phyloP scores from a whole-genome alignment of 768 basidiomycete species.

The Tricholoma sp. region DNA sequence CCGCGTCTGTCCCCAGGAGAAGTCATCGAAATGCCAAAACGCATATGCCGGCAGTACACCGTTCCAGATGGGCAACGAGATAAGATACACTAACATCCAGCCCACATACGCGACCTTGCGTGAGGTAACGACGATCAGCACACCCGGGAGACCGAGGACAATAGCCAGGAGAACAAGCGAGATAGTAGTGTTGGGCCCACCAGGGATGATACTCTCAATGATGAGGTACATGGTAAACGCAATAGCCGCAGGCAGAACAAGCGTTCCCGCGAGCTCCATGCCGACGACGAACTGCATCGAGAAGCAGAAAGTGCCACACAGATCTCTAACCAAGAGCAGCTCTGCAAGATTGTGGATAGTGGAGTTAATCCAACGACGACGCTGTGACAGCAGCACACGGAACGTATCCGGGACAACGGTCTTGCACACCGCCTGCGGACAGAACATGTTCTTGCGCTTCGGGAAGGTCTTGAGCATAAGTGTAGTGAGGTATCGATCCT shows the following conservation, averaged over 20 bases:
- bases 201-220: conserved; percentile 80
- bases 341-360: conserved; percentile 98
- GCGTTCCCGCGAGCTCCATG: conserved; percentile 96
- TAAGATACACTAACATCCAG: conserved; percentile 94
- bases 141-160: conserved; percentile 92
- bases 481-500: conserved; percentile 98
- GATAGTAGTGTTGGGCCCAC: conserved; percentile 72
- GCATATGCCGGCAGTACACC: conserved; percentile 91
- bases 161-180: conserved; percentile 90
- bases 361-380: conserved; percentile 99
- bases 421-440: conserved; percentile 98
- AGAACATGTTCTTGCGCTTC: conserved; percentile 98
- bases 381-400: conserved; percentile 87
- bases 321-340: conserved; percentile 87
- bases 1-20: conserved; percentile 95
- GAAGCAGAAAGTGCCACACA: conserved; percentile 99
- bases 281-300: conserved; percentile 99
- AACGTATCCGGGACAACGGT: conserved; percentile 98
- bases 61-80: conserved; percentile 96
- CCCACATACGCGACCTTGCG: conserved; percentile 92
- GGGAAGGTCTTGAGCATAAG: conserved; percentile 99
- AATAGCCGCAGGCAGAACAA: conserved; percentile 96
- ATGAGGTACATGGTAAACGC: conserved; percentile 95
- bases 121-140: conserved; percentile 94
- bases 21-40: conserved; percentile 99